Percentiles rank a stretch among this genome's conserved stretches.
phyloP scores from a whole-genome alignment of 2,329 filamentous ascomycete genomes.

The Monilinia fructigena region DNA sequence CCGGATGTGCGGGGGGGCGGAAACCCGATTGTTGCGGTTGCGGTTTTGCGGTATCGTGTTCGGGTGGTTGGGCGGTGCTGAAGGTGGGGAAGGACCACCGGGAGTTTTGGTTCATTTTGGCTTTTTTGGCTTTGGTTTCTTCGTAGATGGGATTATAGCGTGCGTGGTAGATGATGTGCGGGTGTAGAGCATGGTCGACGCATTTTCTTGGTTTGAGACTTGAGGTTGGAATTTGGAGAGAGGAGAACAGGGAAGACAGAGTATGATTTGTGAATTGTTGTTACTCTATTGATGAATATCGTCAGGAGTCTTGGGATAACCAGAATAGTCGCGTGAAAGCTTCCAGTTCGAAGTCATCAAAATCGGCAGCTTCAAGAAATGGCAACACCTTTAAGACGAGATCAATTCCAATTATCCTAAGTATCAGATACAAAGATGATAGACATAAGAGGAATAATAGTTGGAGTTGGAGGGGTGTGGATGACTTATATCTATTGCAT shows the following conservation, averaged over 20 bases:
- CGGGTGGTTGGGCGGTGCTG: background rate
- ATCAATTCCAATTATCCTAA: background rate
- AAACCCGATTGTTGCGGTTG: background rate
- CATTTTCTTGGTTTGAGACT: conserved; percentile 11
- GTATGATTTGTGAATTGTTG: background rate
- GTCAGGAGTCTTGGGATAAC: background rate
- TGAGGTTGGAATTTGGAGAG: background rate
- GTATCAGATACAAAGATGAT: background rate
- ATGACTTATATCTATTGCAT: background rate
- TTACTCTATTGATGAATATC: background rate
- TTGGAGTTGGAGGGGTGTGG: background rate
- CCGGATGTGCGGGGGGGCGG: conserved; percentile 6
- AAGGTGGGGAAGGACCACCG: conserved; percentile 5
- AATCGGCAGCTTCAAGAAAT: background rate
- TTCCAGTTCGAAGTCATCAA: background rate
- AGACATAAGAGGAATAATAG: background rate
- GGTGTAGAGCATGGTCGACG: conserved; percentile 1
- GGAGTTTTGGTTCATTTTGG: background rate
- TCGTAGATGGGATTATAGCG: conserved; percentile 20
- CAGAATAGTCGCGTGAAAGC: background rate
- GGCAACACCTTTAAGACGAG: background rate
- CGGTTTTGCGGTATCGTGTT: background rate
- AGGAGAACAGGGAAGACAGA: background rate
- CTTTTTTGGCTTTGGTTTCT: conserved; percentile 3
- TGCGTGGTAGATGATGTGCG: conserved; percentile 1